Percentiles rank a stretch among this genome's conserved stretches.
Evolutionary conservation across 2,329 filamentous ascomycete species (phyloP).

Genomic region (Neurospora sp.): DNA sequence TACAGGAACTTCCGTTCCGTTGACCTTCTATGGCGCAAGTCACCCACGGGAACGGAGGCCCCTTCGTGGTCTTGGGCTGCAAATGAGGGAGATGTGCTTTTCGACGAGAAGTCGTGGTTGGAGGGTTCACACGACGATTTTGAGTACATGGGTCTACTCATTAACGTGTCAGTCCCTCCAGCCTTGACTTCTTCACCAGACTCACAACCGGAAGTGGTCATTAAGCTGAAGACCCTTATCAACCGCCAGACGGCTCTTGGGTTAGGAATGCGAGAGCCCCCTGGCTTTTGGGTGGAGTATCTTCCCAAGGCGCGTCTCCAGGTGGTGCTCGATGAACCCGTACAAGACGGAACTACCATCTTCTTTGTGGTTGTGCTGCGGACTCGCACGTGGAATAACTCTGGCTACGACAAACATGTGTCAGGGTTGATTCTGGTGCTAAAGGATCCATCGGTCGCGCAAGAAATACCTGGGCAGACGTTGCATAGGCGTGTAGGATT

Average conservation of each 20-base stretch:
- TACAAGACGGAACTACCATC: neutral
- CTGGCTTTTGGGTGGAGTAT: neutral
- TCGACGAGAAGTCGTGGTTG: neutral
- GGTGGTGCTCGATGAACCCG: neutral
- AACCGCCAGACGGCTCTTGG: neutral
- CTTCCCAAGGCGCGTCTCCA: neutral
- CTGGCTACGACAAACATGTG: neutral
- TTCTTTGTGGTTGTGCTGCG: neutral
- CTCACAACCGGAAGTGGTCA: neutral
- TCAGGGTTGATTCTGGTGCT: neutral
- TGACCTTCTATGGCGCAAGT: neutral
- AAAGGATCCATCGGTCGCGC: neutral
- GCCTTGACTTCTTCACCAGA: neutral
- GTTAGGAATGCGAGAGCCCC: neutral
- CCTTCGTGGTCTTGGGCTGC: neutral
- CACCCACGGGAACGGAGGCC: neutral
- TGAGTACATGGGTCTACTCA: neutral
- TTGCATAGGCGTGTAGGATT: neutral
- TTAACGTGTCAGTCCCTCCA: neutral
- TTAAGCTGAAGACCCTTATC: neutral
- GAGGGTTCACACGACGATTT: neutral
- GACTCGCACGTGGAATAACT: neutral
- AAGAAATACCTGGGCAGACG: neutral
- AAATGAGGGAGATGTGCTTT: neutral
- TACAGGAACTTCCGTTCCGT: neutral